Percentiles rank a stretch among this genome's conserved stretches.
phyloP scores from a whole-genome alignment of 73 alveolate genomes.

The Paramecium octaurelia region DNA sequence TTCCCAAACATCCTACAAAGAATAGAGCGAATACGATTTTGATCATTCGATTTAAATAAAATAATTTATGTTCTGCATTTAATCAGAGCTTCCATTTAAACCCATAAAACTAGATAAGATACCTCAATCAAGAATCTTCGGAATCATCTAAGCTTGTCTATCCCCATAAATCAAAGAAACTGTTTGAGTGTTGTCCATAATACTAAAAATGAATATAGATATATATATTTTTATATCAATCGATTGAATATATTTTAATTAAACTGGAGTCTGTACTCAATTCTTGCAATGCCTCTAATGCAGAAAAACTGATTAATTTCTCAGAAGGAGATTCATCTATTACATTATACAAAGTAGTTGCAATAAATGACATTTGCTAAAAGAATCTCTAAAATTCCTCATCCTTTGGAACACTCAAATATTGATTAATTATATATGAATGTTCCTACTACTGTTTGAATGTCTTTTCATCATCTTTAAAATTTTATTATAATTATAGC shows the following conservation, averaged over 20 bases:
- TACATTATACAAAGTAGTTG: neutral
- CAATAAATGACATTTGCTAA: neutral
- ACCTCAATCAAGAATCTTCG: neutral
- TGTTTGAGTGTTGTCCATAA: neutral
- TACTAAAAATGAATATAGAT: neutral
- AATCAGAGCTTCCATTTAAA: neutral
- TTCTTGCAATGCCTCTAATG: neutral
- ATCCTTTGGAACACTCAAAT: neutral
- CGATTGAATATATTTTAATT: neutral
- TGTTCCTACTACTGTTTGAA: neutral
- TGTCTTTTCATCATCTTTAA: conserved; percentile 23
- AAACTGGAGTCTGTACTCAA: neutral
- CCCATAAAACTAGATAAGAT: neutral
- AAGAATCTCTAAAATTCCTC: neutral
- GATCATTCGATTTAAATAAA: neutral
- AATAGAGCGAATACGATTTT: neutral
- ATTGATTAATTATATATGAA: neutral
- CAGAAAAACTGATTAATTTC: neutral
- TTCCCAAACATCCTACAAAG: neutral
- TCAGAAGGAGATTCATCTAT: conserved; percentile 8
- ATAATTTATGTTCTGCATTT: neutral
- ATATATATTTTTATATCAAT: neutral
- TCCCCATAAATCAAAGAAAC: neutral
- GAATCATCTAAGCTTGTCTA: neutral
- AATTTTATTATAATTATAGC: neutral